A percentile compares a stretch with the other conserved stretches of the same genome.
Evolutionary conservation across 352 stramenopile species (phyloP).

Genomic region (Saprolegnia diclina): DNA sequence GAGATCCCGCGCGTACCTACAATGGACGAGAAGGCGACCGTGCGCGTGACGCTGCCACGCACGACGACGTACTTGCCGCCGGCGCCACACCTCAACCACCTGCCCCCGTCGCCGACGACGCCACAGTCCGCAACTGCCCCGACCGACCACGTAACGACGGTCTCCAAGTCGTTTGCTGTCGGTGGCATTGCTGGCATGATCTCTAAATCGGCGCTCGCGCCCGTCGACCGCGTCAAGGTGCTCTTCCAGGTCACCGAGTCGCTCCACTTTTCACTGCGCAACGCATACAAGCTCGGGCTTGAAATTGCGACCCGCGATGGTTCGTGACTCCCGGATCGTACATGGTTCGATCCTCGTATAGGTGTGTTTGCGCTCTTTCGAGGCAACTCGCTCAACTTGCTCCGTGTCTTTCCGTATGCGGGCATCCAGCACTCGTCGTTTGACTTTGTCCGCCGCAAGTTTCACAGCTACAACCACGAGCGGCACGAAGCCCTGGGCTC

Average conservation of each 20-base stretch:
- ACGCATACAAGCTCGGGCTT: conserved; percentile 47
- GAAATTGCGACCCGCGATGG: conserved; percentile 38
- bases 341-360: conserved; percentile 43
- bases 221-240: conserved; percentile 79
- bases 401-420: conserved; percentile 28
- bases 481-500: conserved; percentile 24
- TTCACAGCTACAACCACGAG: conserved; percentile 69
- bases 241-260: conserved; percentile 80
- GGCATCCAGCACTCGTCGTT: conserved; percentile 51
- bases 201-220: conserved; percentile 67
- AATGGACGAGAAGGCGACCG: neutral
- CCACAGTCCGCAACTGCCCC: neutral
- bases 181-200: conserved; percentile 65
- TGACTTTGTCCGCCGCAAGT: conserved; percentile 73
- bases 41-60: conserved; percentile 5
- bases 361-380: conserved; percentile 38
- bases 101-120: neutral
- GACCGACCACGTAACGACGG: conserved; percentile 36
- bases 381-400: conserved; percentile 26
- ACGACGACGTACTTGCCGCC: conserved; percentile 9
- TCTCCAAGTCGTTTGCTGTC: conserved; percentile 80
- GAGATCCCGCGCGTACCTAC: conserved; percentile 6
- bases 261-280: conserved; percentile 65
- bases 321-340: neutral
- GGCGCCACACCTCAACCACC: neutral